Evolutionary conservation across 306 rosid species (phyloP), one percentile per base, ranked within the genome.

Genomic region (Chamaecrista fasciculata): DNA sequence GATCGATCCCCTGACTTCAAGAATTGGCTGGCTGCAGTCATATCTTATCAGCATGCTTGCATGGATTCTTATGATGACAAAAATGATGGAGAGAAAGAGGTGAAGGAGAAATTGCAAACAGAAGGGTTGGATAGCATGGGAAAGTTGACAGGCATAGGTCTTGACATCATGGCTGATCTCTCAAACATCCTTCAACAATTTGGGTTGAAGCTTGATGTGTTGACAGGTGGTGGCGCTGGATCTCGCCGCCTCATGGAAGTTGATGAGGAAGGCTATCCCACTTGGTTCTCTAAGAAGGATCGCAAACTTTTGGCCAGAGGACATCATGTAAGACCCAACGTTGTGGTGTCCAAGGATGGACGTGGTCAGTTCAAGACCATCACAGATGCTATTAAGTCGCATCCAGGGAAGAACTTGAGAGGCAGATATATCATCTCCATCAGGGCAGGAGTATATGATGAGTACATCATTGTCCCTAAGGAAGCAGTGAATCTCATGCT

Each of bases 331-430:
- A 59, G 19, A 40, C 85, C 88, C 18, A 71, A 86, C 15, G 88
- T 57, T 0, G 80, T 86, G 15, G 91, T 86, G 4, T 86, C 91
- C 15, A 52, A 83, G 56, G 91, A 86, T 39, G 86, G 91, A 0
- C 81, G 81, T 10, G 88, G 88, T 2, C 71, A 76, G 5, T 86
- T 33, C 61, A 86, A 59, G 14, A 83, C 69, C 68, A 81, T 86
- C 16, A 65, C 25, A 1, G 86, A 67, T 0, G 88, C 91, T 3
- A 61, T 86, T 15, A 71, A 63, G 1, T 73, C 86, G 9, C 76
- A 81, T 77, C 91, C 86, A 11, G 33, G 33, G 0, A 11, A 2
- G 1, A 11, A 79, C 69, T 23, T 34, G 0, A 8, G 23, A 23
- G 86, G 86, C 1, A 63, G 86, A 49, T 81, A 70, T n/a, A 28